Evolutionary conservation across 257 asterid genomes (phyloP).

Genomic region (Coffea canephora): DNA sequence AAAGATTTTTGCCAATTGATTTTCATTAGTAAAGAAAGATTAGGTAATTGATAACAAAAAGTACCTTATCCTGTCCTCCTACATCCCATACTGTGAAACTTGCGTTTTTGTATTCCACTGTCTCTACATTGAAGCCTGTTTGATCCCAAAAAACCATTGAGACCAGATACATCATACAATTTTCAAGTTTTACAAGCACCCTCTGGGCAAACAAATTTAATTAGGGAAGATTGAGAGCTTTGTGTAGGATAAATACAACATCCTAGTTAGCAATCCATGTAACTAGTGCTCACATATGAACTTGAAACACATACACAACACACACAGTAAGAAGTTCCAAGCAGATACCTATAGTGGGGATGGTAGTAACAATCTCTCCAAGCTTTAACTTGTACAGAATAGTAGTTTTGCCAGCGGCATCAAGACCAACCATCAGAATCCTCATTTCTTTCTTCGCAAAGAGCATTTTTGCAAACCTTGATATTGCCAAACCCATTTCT

Average conservation of each 20-base stretch:
- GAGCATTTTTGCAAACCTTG: slow-evolving; percentile 33
- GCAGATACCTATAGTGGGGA: slow-evolving; percentile 51
- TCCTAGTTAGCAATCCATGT: no score
- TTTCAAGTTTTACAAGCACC: no score
- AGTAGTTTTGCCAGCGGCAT: slow-evolving; percentile 51
- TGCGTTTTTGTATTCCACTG: slow-evolving; percentile 43
- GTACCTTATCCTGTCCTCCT: slow-evolving; percentile 56
- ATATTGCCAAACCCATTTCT: slow-evolving; percentile 43
- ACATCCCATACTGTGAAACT: slow-evolving; percentile 58
- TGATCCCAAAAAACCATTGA: no score
- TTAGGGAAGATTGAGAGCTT: no score
- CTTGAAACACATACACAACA: no score
- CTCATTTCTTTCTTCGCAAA: slow-evolving; percentile 47
- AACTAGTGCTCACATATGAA: no score
- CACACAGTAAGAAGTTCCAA: no score
- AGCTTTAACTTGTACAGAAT: slow-evolving; percentile 49
- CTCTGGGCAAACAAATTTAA: no score
- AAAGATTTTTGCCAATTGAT: no score
- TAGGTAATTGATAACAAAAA: neutral
- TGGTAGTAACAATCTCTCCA: slow-evolving; percentile 47
- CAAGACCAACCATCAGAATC: slow-evolving; percentile 56
- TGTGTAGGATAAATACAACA: no score
- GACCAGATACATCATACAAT: no score
- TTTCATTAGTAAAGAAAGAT: neutral
- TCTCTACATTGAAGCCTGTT: slow-evolving; percentile 52